A percentile compares a stretch with the other conserved stretches of the same genome.
phyloP scores from a whole-genome alignment of 1,284 basidiomycete species.

The Xerocomus nothofagi region DNA sequence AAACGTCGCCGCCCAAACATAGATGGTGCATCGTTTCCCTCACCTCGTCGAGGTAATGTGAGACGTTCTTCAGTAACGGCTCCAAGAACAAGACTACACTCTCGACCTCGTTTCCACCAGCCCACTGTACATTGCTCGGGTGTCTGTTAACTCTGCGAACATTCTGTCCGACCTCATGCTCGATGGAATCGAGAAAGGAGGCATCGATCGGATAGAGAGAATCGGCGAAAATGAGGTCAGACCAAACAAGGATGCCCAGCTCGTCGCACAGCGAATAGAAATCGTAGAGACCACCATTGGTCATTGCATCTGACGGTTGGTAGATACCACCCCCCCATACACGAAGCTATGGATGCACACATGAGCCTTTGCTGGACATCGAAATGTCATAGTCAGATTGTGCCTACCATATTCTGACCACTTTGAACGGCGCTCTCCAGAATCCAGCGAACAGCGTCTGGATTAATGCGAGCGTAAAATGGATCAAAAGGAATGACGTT shows the following conservation, averaged over 20 bases:
- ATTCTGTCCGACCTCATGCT: slow-evolving; percentile 59
- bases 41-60: slow-evolving; percentile 52
- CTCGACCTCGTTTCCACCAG: slow-evolving; percentile 63
- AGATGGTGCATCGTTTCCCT: slow-evolving; percentile 8
- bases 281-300: slow-evolving; percentile 51
- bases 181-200: slow-evolving; percentile 52
- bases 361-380: no score
- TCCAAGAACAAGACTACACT: slow-evolving; percentile 48
- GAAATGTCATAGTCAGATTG: no score
- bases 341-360: no score
- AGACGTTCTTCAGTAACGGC: slow-evolving; percentile 39
- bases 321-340: no score
- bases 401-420: no score
- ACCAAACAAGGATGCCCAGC: slow-evolving; percentile 64
- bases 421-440: no score
- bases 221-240: slow-evolving; percentile 65
- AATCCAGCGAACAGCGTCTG: no score
- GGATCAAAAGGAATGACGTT: no score
- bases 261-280: slow-evolving; percentile 63
- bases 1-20: neutral
- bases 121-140: slow-evolving; percentile 61
- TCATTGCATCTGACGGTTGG: slow-evolving; percentile 38
- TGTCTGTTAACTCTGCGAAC: slow-evolving; percentile 55
- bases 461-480: no score
- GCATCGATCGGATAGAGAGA: slow-evolving; percentile 56